A percentile compares a stretch with the other conserved stretches of the same genome.
Conservation (phyloP, 768 basidiomycete species). For the Collybiopsis luxurians region DNA sequence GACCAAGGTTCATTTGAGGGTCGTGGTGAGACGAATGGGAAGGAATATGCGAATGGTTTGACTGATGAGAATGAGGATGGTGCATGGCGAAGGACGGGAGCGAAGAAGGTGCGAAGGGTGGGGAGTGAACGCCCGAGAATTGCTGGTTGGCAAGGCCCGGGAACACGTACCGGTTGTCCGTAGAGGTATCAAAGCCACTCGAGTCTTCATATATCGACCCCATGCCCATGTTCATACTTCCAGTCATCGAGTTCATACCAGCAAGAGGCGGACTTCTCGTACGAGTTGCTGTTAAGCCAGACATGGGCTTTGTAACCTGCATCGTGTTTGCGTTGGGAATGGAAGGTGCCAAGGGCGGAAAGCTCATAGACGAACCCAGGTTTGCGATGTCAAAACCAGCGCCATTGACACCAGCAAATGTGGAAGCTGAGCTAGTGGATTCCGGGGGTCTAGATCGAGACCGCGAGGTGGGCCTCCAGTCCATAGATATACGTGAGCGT, state of each 20-base stretch:
- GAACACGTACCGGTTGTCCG: slow-evolving; percentile 23
- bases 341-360: slow-evolving; percentile 20
- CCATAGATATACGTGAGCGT: slow-evolving; percentile 87
- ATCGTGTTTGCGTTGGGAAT: slow-evolving; percentile 24
- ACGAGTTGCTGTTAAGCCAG: slow-evolving; percentile 37
- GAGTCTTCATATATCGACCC: slow-evolving; percentile 46
- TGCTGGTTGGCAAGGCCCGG: slow-evolving; percentile 16
- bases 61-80: background rate
- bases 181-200: slow-evolving; percentile 34
- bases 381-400: slow-evolving; percentile 7
- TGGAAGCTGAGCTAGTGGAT: slow-evolving; percentile 26
- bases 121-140: slow-evolving; percentile 40
- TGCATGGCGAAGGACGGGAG: slow-evolving; percentile 51
- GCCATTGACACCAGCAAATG: slow-evolving; percentile 42
- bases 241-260: background rate
- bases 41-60: background rate
- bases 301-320: slow-evolving; percentile 35
- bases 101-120: slow-evolving; percentile 65
- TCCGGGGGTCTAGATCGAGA: slow-evolving; percentile 77
- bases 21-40: background rate
- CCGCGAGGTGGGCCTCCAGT: slow-evolving; percentile 80
- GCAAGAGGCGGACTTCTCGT: slow-evolving; percentile 37
- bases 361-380: slow-evolving; percentile 41
- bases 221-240: slow-evolving; percentile 36
- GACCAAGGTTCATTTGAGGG: background rate